Base-by-base conservation (phyloP, 1,284 basidiomycete species). In the Cystobasidium slooffiae region DNA sequence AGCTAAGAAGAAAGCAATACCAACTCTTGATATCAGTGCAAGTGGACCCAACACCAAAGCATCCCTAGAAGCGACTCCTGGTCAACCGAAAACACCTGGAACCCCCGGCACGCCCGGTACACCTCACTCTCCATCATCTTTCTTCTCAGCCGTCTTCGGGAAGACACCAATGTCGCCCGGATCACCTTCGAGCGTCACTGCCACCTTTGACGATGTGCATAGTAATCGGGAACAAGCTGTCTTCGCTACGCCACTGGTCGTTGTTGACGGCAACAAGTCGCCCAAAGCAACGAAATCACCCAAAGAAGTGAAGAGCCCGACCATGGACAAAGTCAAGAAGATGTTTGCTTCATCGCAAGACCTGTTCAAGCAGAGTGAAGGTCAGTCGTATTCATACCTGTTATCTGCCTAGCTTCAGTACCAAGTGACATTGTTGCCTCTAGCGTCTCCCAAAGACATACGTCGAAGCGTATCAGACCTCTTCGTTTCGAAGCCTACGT, bases 41-140 rank as follows among this genome's bases (percentile, higher is more conserved):
- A 24, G 24, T 12, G 8, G 6, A 12, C 24, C 16, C 12, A 8
- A 56, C 24, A 12, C 6, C 1, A 12, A 22, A 31, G 53, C 53
- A 37, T 1, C 31, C 31, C 31, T 31, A 31, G 53, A 12, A 22
- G 24, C n/a, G n/a, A 9, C 14, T 56, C 6, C 53, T 22, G 8
- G 53, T 37, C 53, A 31, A 31, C 31, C 53, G 14, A 12, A 16
- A n/a, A 47, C 47, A 10, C 59, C 44, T 16, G 41, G 12, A 90
- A 89, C 47, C 86, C 86, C 44, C 2, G 43, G 39, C 16, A 49
- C 62, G 6, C 62, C 62, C 18, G 46, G 14, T 9, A 65, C 47
- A 16, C 44, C 44, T 8, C 44, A 46, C 1, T 65, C 62, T 12
- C 62, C 62, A 1, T 49, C 62, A 9, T 43, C 62, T 39, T 43